A percentile compares a stretch with the other conserved stretches of the same genome.
Evolutionary conservation across 2,329 filamentous ascomycete genomes (phyloP).

Genomic region (Botrytis deweyae): DNA sequence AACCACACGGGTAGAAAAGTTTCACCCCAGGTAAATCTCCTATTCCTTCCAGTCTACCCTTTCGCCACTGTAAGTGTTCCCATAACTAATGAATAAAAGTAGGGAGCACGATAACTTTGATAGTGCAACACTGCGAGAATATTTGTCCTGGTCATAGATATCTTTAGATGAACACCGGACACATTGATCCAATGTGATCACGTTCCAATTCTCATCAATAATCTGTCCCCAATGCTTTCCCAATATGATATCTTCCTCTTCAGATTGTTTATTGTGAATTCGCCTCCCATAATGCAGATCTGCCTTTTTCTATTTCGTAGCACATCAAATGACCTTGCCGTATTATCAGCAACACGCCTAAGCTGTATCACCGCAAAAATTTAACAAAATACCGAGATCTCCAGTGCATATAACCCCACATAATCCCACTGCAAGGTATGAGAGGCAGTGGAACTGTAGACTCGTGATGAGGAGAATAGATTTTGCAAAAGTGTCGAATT

Average conservation of each 20-base stretch:
- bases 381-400: background rate
- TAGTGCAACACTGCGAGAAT: background rate
- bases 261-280: background rate
- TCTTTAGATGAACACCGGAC: background rate
- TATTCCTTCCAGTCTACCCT: background rate
- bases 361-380: background rate
- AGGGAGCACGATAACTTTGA: background rate
- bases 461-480: background rate
- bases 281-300: background rate
- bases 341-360: background rate
- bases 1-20: background rate
- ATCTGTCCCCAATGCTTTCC: background rate
- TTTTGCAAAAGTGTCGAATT: background rate
- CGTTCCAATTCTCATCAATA: background rate
- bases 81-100: background rate
- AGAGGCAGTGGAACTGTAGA: background rate
- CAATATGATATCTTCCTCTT: background rate
- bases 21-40: background rate
- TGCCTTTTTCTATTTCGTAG: background rate
- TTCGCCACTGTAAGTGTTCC: background rate
- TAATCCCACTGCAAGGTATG: background rate
- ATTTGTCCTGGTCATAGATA: background rate
- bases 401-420: background rate
- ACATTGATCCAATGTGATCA: background rate
- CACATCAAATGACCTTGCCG: constrained; percentile 3